Base-by-base conservation (phyloP, 2,329 filamentous ascomycete genomes). In the Didymella arachidicola region DNA sequence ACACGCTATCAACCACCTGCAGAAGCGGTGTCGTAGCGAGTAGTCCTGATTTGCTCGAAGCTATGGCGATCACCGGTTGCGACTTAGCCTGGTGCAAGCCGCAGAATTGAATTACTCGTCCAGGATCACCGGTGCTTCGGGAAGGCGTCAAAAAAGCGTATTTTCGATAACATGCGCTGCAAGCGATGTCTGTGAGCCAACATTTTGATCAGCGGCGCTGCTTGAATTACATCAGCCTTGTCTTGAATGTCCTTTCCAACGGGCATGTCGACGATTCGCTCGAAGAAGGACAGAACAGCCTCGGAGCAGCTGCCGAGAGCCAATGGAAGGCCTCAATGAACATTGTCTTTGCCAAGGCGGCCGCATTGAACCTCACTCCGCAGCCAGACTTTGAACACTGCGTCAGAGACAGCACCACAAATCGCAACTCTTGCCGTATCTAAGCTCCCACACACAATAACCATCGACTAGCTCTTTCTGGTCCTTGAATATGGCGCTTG, bases 11-110 rank as follows among this genome's bases (percentile, higher is more conserved):
- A 39, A 48, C 47, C 56, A 43, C 47, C 54, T 62, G 66, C 63
- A 66, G 63, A 55, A 59, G 60, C 62, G 52, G 49, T 48, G 39
- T 48, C 38, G 47, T 53, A 56, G 56, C 48, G 61, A 65, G 71
- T 68, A 57, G 65, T 69, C 59, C 38, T 73, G 67, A 74, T 74
- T 73, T 61, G 70, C 57, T 43, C 59, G 44, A 6, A 29, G 36
- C 14, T 46, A 50, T 50, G 27, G 39, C 49, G 22, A 59, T 59
- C 32, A 26, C 68, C 60, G 29, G 47, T 67, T 70, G 45, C 43
- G 60, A 71, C 55, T 52, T 69, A 72, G 68, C 16, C 43, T 46
- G 41, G 50, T 30, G 59, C 57, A 63, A 51, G 54, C 45, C 51
- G 63, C 63, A 64, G 55, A 61, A 58, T 49, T 27, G 60, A 44